Percentiles rank a stretch among this genome's conserved stretches.
Conservation (phyloP, 805 yeast genomes). For the Ogataea paradorogensis region DNA sequence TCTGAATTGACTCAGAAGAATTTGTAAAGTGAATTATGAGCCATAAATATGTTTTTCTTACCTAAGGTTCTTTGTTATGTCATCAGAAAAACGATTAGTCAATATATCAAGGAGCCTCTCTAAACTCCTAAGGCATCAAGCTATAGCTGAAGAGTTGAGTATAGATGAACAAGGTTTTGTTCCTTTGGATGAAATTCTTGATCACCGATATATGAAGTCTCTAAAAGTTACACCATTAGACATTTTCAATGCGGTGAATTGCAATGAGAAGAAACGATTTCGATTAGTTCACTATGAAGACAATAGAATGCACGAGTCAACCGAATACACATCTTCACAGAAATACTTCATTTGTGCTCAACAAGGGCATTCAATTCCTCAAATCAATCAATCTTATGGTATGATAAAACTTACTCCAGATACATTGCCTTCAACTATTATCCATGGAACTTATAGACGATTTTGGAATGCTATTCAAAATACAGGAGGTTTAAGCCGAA, state of each 20-base stretch:
- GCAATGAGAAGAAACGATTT: conserved; percentile 72
- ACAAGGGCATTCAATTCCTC: conserved; percentile 81
- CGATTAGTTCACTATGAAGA: conserved; percentile 35
- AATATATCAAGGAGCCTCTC: conserved; percentile 73
- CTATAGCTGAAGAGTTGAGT: conserved; percentile 58
- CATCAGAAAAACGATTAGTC: conserved; percentile 2
- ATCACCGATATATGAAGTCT: conserved; percentile 56
- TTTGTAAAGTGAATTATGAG: not conserved
- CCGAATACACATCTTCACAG: conserved; percentile 16
- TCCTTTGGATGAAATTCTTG: conserved; percentile 48
- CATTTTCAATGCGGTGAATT: conserved; percentile 55
- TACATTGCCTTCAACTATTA: conserved; percentile 50
- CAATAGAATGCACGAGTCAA: conserved; percentile 19
- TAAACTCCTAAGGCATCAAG: conserved; percentile 83
- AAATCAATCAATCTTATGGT: conserved; percentile 38
- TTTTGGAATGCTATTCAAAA: conserved; percentile 48
- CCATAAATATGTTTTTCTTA: not conserved
- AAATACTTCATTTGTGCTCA: conserved; percentile 68
- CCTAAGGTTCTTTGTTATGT: not conserved
- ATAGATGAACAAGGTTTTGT: conserved; percentile 73
- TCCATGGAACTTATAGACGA: conserved; percentile 73
- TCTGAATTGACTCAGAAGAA: too few species aligned
- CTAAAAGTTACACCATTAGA: conserved; percentile 55
- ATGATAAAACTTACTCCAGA: conserved; percentile 18
- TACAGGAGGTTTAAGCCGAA: conserved; percentile 56